Conservation (phyloP, 2,329 filamentous ascomycete species). For the Scorias spongiosa region DNA sequence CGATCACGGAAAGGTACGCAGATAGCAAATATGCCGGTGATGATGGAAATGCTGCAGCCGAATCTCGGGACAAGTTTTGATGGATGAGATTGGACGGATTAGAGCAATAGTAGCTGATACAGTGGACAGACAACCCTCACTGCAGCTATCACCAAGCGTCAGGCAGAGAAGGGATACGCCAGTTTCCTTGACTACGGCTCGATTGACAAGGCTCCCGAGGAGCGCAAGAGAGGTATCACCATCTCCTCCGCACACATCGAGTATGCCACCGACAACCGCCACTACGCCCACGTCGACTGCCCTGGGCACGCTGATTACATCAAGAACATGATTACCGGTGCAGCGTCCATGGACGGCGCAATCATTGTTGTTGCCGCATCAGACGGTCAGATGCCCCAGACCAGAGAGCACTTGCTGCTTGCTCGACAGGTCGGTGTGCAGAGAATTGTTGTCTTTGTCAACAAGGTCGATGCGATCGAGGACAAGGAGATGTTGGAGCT, state of each 20-base stretch:
- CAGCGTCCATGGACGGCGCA: slow-evolving; percentile 97
- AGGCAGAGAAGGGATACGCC: slow-evolving; percentile 85
- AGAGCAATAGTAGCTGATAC: not conserved
- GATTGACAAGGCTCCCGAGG: slow-evolving; percentile 98
- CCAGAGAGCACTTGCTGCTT: slow-evolving; percentile 91
- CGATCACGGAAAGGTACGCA: slow-evolving; percentile 89
- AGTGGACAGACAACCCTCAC: slow-evolving; percentile 74
- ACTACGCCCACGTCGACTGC: slow-evolving; percentile 99
- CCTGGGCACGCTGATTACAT: slow-evolving; percentile 99
- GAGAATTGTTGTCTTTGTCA: slow-evolving; percentile 97
- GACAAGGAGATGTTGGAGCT: slow-evolving; percentile 99
- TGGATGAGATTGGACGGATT: not conserved
- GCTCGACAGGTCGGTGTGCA: slow-evolving; percentile 97
- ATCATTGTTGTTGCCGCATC: slow-evolving; percentile 97
- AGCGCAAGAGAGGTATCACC: slow-evolving; percentile 99
- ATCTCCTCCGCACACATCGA: slow-evolving; percentile 98
- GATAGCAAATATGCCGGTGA: not conserved
- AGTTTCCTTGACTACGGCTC: slow-evolving; percentile 93
- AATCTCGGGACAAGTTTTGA: not conserved
- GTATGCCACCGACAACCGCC: slow-evolving; percentile 82
- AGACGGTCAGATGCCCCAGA: slow-evolving; percentile 99
- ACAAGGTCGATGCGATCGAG: slow-evolving; percentile 96
- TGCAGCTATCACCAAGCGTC: slow-evolving; percentile 95
- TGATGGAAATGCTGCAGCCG: not conserved
- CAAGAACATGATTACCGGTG: slow-evolving; percentile 99